These are phyloP conservation scores for Naganishia cerealis DNA, from an alignment of 1,284 basidiomycete genomes.

Conservation along the genomic window DNA sequence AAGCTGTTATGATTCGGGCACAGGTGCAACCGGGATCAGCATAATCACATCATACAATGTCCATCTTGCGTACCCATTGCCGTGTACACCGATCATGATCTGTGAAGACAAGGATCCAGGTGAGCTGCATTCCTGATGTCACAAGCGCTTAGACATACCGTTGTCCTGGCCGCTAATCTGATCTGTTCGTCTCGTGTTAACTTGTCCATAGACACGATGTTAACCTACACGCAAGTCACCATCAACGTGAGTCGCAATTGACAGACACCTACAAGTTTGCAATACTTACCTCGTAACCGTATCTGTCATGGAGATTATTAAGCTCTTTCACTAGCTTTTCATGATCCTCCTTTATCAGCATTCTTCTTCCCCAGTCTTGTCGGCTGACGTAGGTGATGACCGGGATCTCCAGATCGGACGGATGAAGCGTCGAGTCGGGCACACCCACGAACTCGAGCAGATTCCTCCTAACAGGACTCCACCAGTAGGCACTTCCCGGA, in stretches of 20 bases:
- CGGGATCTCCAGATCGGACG: slow-evolving; percentile 45
- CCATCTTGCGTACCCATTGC: slow-evolving; percentile 52
- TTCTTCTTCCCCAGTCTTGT: slow-evolving; percentile 77
- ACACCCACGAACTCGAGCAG: slow-evolving; percentile 67
- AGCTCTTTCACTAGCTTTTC: slow-evolving; percentile 54
- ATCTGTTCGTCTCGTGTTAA: slow-evolving; percentile 75
- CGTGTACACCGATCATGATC: slow-evolving; percentile 76
- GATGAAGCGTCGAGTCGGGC: slow-evolving; percentile 29
- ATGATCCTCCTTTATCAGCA: slow-evolving; percentile 54
- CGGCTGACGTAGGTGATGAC: slow-evolving; percentile 86
- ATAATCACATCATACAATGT: background rate
- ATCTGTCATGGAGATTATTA: slow-evolving; percentile 64
- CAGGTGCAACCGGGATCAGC: background rate
- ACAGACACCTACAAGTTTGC: slow-evolving; percentile 13
- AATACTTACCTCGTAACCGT: slow-evolving; percentile 68
- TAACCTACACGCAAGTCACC: slow-evolving; percentile 54
- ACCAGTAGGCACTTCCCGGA: slow-evolving; percentile 74
- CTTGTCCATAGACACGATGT: slow-evolving; percentile 78
- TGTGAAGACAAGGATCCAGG: slow-evolving; percentile 42
- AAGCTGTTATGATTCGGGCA: slow-evolving; percentile 59
- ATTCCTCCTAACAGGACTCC: slow-evolving; percentile 70
- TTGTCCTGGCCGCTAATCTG: slow-evolving; percentile 71
- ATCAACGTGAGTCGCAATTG: background rate
- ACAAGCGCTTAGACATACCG: slow-evolving; percentile 58
- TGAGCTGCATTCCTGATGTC: background rate